Conservation (phyloP, 257 asterid genomes). For the Sherardia arvensis region DNA sequence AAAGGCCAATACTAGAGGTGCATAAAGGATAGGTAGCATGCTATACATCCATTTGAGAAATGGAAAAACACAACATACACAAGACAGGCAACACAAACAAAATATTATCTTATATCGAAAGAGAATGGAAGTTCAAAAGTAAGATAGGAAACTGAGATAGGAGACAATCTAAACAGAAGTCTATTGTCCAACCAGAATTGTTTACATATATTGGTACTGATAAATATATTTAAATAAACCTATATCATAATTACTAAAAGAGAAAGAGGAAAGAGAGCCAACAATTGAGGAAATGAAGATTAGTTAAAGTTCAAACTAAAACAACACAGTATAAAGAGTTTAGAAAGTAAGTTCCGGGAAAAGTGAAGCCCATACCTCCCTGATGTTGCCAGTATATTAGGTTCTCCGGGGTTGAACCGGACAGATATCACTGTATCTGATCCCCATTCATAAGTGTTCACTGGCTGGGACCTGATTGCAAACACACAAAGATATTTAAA, state of each 20-base stretch:
- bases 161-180: no score
- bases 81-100: neutral
- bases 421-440: slow-evolving; percentile 57
- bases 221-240: no score
- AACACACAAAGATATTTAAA: slow-evolving; percentile 15
- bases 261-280: no score
- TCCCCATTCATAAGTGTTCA: slow-evolving; percentile 83
- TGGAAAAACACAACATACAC: neutral
- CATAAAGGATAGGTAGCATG: neutral
- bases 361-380: slow-evolving; percentile 44
- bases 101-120: no score
- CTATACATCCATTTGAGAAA: neutral
- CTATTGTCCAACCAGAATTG: neutral
- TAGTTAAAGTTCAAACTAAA: no score
- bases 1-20: neutral
- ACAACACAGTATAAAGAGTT: no score
- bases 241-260: no score
- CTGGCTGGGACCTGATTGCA: slow-evolving; percentile 78
- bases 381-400: slow-evolving; percentile 76
- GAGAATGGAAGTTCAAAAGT: no score
- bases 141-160: neutral
- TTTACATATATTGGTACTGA: neutral
- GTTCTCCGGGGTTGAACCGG: slow-evolving; percentile 94
- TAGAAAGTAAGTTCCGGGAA: neutral
- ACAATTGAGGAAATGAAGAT: no score